phyloP scores from a whole-genome alignment of 352 stramenopile genomes.

The Globisporangium recalcitrans region DNA sequence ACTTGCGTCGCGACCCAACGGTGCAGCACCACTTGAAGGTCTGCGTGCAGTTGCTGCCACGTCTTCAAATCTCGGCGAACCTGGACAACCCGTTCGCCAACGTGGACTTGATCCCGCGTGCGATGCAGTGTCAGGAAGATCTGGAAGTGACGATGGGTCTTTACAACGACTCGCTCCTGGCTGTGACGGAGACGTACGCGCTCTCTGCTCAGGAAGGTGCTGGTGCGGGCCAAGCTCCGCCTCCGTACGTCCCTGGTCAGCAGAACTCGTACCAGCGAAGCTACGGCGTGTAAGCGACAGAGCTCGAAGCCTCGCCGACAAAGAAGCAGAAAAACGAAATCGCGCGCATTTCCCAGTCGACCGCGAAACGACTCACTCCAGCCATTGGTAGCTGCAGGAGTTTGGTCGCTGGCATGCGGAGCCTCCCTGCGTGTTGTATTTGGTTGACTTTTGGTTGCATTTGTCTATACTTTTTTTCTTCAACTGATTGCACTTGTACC shows the following conservation, averaged over 20 bases:
- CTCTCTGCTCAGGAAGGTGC: conserved; percentile 67
- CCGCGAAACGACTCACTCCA: conserved; percentile 1
- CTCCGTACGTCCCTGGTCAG: conserved; percentile 84
- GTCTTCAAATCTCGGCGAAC: conserved; percentile 85
- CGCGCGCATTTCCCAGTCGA: not conserved
- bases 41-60: conserved; percentile 79
- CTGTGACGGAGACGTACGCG: conserved; percentile 82
- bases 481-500: conserved; percentile 5
- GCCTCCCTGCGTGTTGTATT: conserved; percentile 8
- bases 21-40: conserved; percentile 87
- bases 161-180: conserved; percentile 87
- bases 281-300: conserved; percentile 63
- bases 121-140: conserved; percentile 87
- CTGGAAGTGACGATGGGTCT: conserved; percentile 83
- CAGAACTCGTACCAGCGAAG: conserved; percentile 88
- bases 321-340: conserved; percentile 12
- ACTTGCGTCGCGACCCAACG: conserved; percentile 70
- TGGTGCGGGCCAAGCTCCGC: conserved; percentile 45
- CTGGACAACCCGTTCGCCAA: conserved; percentile 87
- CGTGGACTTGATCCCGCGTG: conserved; percentile 79
- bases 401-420: not conserved
- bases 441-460: conserved; percentile 15
- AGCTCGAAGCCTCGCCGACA: not conserved
- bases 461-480: conserved; percentile 14
- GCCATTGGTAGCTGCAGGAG: conserved; percentile 18